Evolutionary conservation across 805 yeast genomes (phyloP).

Genomic region (Candida methanosorbosa): DNA sequence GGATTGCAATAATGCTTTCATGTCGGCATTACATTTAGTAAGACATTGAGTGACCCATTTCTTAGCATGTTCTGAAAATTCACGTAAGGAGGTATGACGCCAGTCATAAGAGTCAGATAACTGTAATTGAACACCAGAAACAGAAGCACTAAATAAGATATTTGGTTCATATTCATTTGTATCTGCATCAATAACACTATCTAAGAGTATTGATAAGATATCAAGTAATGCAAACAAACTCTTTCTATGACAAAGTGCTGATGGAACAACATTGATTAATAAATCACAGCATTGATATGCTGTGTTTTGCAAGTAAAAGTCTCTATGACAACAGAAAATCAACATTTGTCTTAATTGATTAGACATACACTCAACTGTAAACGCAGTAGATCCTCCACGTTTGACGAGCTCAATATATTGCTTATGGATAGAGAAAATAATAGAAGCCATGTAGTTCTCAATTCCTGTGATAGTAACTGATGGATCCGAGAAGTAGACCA

Average conservation of each 20-base stretch:
- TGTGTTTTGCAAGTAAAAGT: slow-evolving; percentile 62
- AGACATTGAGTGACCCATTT: slow-evolving; percentile 61
- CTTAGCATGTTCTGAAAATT: slow-evolving; percentile 49
- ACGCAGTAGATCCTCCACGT: slow-evolving; percentile 43
- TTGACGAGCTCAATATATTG: slow-evolving; percentile 47
- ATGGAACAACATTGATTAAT: slow-evolving; percentile 60
- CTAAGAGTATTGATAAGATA: slow-evolving; percentile 65
- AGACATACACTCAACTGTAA: slow-evolving; percentile 52
- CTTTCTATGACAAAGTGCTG: slow-evolving; percentile 64
- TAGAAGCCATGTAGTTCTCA: slow-evolving; percentile 56
- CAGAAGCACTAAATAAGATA: slow-evolving; percentile 42
- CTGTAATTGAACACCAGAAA: slow-evolving; percentile 39
- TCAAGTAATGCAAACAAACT: slow-evolving; percentile 78
- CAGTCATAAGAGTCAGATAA: slow-evolving; percentile 72
- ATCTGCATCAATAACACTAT: slow-evolving; percentile 77
- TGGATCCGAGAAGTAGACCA: slow-evolving; percentile 81
- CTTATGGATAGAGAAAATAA: slow-evolving; percentile 51
- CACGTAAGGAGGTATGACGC: slow-evolving; percentile 59
- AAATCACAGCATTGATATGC: slow-evolving; percentile 73
- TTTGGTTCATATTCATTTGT: slow-evolving; percentile 79
- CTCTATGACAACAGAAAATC: slow-evolving; percentile 69
- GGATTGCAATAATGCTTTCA: slow-evolving; percentile 69
- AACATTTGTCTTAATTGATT: slow-evolving; percentile 62
- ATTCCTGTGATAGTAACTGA: slow-evolving; percentile 61
- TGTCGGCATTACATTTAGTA: slow-evolving; percentile 56